phyloP scores from a whole-genome alignment of 306 rosid genomes.

The Dryas alaskensis region DNA sequence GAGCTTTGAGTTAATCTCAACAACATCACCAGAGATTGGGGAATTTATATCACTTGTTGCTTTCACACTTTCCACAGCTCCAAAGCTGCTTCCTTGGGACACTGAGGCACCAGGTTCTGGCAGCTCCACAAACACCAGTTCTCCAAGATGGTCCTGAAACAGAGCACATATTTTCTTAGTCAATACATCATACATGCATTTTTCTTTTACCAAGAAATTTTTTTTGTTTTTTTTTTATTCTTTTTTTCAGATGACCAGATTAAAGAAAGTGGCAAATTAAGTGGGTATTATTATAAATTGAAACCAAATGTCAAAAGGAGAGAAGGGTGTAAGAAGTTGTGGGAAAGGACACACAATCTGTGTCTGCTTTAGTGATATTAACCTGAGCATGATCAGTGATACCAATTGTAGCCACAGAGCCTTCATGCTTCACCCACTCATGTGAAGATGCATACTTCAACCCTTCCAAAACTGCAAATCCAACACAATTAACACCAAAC shows the following conservation, averaged over 20 bases:
- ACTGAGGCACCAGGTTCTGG: constrained; percentile 68
- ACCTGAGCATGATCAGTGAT: constrained; percentile 98
- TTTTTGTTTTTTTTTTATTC: not conserved
- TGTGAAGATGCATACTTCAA: constrained; percentile 91
- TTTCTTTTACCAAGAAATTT: not conserved
- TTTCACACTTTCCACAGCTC: constrained; percentile 97
- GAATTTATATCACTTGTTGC: constrained; percentile 93
- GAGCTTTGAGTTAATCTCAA: constrained; percentile 78
- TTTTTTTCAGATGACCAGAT: no score
- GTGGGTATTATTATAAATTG: no score
- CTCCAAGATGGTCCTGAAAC: constrained; percentile 90
- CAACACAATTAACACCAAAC: not conserved
- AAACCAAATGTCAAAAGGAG: no score
- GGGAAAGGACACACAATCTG: no score
- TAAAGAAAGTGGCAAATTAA: not conserved
- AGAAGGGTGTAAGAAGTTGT: no score
- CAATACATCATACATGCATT: no score
- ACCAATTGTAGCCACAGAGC: constrained; percentile 79
- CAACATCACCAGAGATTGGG: constrained; percentile 88
- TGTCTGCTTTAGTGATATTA: not conserved
- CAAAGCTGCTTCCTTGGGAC: constrained; percentile 53
- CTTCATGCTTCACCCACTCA: constrained; percentile 99
- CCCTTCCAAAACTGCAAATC: constrained; percentile 77
- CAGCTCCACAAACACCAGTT: constrained; percentile 90
- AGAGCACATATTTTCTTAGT: not conserved